Evolutionary conservation across 345 rosid species (phyloP).

Genomic region (rapeseed (Brassica napus)): DNA sequence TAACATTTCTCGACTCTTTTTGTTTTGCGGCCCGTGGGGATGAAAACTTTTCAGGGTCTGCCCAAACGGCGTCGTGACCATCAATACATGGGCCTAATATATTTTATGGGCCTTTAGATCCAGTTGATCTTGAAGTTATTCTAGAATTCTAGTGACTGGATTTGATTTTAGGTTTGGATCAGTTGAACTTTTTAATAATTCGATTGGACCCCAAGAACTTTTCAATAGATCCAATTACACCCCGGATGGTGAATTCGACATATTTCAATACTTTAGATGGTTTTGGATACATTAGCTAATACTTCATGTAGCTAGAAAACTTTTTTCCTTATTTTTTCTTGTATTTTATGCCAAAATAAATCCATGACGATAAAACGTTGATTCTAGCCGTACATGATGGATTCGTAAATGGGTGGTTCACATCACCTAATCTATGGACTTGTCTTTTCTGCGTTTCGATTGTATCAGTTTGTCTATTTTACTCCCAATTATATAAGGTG

Average conservation of each 20-base stretch:
- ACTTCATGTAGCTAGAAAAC: too few species aligned
- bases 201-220: too few species aligned
- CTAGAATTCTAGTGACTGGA: too few species aligned
- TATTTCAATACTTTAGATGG: too few species aligned
- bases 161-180: too few species aligned
- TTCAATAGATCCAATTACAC: too few species aligned
- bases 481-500: constrained; percentile 13
- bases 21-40: background rate
- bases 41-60: background rate
- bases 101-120: background rate
- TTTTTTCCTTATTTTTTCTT: background rate
- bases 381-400: background rate
- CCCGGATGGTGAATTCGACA: too few species aligned
- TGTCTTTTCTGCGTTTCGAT: background rate
- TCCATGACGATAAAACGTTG: background rate
- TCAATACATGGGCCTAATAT: background rate
- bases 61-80: background rate
- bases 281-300: too few species aligned
- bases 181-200: too few species aligned
- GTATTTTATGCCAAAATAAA: background rate
- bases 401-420: background rate
- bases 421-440: background rate
- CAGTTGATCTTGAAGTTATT: background rate
- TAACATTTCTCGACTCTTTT: constrained; percentile 27
- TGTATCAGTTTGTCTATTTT: background rate